Percentiles rank a stretch among this genome's conserved stretches.
These are phyloP conservation scores for Ambrosiella cleistominuta DNA, from an alignment of 2,329 filamentous ascomycete genomes.

Conservation along the genomic window DNA sequence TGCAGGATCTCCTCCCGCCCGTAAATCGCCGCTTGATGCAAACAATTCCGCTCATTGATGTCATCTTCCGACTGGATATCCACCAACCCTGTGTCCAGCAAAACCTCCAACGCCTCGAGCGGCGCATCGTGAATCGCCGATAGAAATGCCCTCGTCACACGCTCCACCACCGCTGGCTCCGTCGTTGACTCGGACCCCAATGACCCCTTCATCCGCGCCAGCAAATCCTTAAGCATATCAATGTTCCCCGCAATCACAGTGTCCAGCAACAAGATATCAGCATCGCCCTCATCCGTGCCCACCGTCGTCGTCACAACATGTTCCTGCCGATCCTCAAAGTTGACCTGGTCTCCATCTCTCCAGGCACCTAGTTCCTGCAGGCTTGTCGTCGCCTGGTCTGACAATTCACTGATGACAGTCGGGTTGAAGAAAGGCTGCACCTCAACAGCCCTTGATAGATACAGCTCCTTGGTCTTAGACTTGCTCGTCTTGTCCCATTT, in stretches of 20 bases:
- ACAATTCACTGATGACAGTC: constrained; percentile 88
- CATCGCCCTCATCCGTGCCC: constrained; percentile 73
- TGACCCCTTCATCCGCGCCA: constrained; percentile 48
- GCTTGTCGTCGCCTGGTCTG: constrained; percentile 92
- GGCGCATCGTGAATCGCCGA: constrained; percentile 77
- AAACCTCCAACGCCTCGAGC: constrained; percentile 52
- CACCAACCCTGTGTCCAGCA: constrained; percentile 67
- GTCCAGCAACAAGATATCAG: constrained; percentile 74
- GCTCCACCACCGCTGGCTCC: constrained; percentile 44
- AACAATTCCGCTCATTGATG: constrained; percentile 90
- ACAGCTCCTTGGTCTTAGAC: constrained; percentile 94
- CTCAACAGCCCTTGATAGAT: constrained; percentile 86
- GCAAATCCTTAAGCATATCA: constrained; percentile 59
- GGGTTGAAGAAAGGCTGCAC: constrained; percentile 97
- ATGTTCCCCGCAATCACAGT: constrained; percentile 70
- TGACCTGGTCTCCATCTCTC: constrained; percentile 90
- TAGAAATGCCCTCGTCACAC: constrained; percentile 77
- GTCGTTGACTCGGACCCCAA: constrained; percentile 35
- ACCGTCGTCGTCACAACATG: constrained; percentile 48
- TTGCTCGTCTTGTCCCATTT: constrained; percentile 99
- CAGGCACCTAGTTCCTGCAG: constrained; percentile 87
- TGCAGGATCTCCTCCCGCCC: constrained; percentile 64
- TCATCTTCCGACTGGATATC: constrained; percentile 90
- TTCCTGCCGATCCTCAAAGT: constrained; percentile 46
- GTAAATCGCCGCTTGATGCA: constrained; percentile 93